Conservation (phyloP, 2,329 filamentous ascomycete species). For the Fusarium mangiferae region DNA sequence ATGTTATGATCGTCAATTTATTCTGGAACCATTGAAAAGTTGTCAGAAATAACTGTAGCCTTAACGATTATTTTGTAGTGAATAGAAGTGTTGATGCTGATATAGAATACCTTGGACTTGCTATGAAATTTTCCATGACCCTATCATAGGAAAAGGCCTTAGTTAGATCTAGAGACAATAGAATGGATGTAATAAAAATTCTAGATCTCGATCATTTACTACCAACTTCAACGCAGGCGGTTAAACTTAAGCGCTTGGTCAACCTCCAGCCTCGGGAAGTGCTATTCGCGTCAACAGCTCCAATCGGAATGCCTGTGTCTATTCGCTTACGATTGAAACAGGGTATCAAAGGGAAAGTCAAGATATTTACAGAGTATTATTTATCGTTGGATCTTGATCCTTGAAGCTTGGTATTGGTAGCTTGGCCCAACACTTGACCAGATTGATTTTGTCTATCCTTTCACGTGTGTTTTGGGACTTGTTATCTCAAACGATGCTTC, state of each 20-base stretch:
- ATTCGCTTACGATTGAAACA: not conserved
- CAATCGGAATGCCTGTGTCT: not conserved
- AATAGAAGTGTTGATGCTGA: no score
- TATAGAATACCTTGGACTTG: not conserved
- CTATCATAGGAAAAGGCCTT: accelerated
- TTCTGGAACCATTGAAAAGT: no score
- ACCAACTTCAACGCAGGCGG: not conserved
- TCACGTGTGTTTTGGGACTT: not conserved
- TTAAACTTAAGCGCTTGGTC: not conserved
- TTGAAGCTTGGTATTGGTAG: not conserved
- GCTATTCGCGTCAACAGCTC: not conserved
- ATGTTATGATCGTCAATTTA: not conserved
- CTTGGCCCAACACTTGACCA: not conserved
- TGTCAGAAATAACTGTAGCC: not conserved
- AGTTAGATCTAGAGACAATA: not conserved
- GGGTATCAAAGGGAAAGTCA: no score
- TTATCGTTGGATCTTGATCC: not conserved
- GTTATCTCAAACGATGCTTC: accelerated
- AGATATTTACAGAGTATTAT: no score
- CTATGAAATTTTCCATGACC: not conserved
- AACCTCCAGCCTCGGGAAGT: not conserved
- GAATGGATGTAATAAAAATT: not conserved
- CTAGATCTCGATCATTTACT: no score
- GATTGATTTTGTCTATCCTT: accelerated
- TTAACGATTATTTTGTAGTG: not conserved